phyloP scores from a whole-genome alignment of 1,139 yeast species.

The Suhomyces kunorum region DNA sequence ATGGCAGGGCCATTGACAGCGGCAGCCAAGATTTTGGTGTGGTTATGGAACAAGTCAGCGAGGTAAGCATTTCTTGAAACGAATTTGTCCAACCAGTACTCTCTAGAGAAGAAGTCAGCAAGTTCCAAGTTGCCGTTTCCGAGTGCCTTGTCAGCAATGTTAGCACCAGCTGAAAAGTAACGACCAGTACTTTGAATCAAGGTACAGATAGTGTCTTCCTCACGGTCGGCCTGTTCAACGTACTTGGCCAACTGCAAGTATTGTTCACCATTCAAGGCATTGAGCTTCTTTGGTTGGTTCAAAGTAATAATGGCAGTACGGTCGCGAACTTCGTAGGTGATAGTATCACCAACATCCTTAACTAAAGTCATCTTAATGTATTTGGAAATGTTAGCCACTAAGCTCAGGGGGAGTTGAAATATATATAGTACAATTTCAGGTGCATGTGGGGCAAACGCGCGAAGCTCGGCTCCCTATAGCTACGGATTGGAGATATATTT shows the following conservation, averaged over 20 bases:
- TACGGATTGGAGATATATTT: too few relatives aligned
- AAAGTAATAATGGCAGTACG: constrained; percentile 66
- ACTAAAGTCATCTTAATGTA: constrained; percentile 7
- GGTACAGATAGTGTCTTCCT: constrained; percentile 65
- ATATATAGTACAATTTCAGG: constrained; percentile 11
- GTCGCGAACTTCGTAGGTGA: constrained; percentile 52
- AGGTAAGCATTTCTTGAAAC: constrained; percentile 71
- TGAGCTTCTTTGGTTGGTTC: constrained; percentile 60
- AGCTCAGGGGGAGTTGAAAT: neutral
- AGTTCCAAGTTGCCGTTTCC: constrained; percentile 20
- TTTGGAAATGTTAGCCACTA: neutral
- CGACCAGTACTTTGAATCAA: constrained; percentile 72
- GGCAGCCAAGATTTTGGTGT: constrained; percentile 68
- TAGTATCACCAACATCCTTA: constrained; percentile 12
- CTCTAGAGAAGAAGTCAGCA: constrained; percentile 41
- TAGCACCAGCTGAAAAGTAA: constrained; percentile 86
- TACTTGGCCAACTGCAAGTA: constrained; percentile 63
- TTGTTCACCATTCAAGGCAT: constrained; percentile 69
- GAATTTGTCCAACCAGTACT: constrained; percentile 60
- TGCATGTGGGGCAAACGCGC: constrained; percentile 12
- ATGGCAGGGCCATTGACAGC: constrained; percentile 88
- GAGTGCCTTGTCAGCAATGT: constrained; percentile 45
- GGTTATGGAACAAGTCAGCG: constrained; percentile 70
- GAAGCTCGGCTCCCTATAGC: constrained; percentile 9
- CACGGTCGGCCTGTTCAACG: constrained; percentile 65